Percentiles rank a stretch among this genome's conserved stretches.
These are phyloP conservation scores for Eimeria acervulina DNA, from an alignment of 169 alveolate species.

Conservation along the genomic window DNA sequence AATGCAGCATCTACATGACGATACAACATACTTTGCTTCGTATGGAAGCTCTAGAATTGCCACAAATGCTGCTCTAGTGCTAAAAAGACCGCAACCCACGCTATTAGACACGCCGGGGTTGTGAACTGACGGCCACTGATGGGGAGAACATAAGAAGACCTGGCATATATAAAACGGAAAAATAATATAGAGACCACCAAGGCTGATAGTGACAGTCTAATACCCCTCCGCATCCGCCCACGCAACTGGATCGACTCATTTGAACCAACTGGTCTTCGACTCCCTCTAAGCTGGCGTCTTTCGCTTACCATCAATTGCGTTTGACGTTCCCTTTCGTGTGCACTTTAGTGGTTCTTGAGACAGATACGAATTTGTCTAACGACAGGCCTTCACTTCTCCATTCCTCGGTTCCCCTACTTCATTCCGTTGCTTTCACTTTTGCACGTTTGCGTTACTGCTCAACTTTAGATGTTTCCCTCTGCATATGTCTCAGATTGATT, in stretches of 20 bases:
- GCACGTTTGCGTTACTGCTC: neutral
- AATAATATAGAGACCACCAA: neutral
- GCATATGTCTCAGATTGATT: neutral
- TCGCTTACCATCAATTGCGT: neutral
- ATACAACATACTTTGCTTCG: neutral
- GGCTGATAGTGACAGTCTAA: neutral
- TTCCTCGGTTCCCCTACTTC: neutral
- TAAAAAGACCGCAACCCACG: neutral
- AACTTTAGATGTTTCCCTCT: neutral
- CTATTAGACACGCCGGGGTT: neutral
- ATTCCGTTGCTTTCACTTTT: neutral
- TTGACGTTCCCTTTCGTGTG: neutral
- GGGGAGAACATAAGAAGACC: neutral
- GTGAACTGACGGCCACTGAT: neutral
- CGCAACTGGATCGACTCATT: neutral
- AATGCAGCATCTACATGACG: neutral
- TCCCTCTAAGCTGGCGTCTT: neutral
- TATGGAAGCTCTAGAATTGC: neutral
- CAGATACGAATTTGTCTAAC: neutral
- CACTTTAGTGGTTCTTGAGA: neutral
- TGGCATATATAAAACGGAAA: neutral
- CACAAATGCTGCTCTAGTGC: neutral
- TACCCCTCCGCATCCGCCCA: neutral
- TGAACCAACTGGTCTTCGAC: neutral
- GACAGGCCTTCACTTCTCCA: neutral